Evolutionary conservation across 2,329 filamentous ascomycete species (phyloP).

Genomic region (Cordyceps tenuipes): DNA sequence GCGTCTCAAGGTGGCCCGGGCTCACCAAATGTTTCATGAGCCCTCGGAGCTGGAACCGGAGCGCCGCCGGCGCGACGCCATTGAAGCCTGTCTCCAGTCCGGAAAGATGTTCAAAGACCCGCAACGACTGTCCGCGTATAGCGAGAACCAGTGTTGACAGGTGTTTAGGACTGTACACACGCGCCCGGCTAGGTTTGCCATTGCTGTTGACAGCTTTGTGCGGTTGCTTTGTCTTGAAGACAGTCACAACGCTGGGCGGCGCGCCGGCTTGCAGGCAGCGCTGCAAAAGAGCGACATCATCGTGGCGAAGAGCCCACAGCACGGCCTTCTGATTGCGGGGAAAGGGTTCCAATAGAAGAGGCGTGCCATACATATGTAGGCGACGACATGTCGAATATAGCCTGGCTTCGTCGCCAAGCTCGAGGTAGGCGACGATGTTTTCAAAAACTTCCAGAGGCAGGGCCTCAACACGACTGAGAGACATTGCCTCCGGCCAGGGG

Average conservation of each 20-base stretch:
- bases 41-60: background rate
- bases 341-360: background rate
- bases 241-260: background rate
- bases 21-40: background rate
- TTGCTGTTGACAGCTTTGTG: background rate
- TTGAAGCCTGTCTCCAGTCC: background rate
- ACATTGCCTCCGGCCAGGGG: background rate
- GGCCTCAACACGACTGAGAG: background rate
- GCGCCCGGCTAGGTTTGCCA: background rate
- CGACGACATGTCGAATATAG: constrained; percentile 1
- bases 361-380: background rate
- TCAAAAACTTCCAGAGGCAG: constrained; percentile 1
- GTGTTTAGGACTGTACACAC: background rate
- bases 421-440: background rate
- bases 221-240: background rate
- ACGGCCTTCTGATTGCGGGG: background rate
- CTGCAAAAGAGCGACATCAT: background rate
- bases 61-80: background rate
- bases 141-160: background rate
- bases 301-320: background rate
- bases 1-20: background rate
- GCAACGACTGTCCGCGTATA: background rate
- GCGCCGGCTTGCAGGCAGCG: background rate
- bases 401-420: background rate
- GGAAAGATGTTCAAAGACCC: background rate